A percentile compares a stretch with the other conserved stretches of the same genome.
Evolutionary conservation across 176 grass and related monocot genomes (phyloP).

Genomic region (Thinopyrum elongatum): DNA sequence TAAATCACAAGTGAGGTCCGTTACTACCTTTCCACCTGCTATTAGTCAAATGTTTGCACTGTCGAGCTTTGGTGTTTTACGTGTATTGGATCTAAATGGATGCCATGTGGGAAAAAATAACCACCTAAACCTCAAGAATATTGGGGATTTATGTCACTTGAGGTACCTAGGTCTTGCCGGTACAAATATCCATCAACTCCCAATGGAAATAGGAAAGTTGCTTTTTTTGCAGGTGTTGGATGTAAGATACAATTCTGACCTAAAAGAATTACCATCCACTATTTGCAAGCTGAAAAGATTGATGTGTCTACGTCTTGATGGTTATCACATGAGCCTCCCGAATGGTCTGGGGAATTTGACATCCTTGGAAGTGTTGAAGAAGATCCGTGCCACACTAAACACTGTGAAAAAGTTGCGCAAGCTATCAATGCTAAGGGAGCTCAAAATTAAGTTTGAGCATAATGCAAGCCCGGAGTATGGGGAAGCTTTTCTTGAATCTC

Average conservation of each 20-base stretch:
- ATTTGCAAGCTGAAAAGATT: background rate
- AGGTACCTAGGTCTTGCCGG: background rate
- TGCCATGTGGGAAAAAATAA: background rate
- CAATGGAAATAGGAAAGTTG: background rate
- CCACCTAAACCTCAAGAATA: background rate
- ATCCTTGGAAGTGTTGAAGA: background rate
- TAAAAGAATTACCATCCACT: background rate
- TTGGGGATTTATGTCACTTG: background rate
- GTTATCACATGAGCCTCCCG: background rate
- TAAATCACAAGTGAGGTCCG: background rate
- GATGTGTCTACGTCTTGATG: background rate
- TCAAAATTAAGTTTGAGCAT: background rate
- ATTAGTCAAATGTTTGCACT: background rate
- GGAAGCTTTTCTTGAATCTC: background rate
- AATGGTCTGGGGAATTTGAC: background rate
- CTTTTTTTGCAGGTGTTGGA: background rate
- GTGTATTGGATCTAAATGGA: background rate
- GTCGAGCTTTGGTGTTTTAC: background rate
- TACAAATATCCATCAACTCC: background rate
- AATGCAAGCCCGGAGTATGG: background rate
- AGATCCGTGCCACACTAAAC: background rate
- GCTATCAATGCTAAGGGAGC: background rate
- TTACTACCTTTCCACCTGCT: background rate
- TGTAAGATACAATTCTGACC: background rate
- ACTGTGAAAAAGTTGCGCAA: background rate